Base-by-base conservation (phyloP, 805 yeast species). In the Starmerella asiatica region DNA sequence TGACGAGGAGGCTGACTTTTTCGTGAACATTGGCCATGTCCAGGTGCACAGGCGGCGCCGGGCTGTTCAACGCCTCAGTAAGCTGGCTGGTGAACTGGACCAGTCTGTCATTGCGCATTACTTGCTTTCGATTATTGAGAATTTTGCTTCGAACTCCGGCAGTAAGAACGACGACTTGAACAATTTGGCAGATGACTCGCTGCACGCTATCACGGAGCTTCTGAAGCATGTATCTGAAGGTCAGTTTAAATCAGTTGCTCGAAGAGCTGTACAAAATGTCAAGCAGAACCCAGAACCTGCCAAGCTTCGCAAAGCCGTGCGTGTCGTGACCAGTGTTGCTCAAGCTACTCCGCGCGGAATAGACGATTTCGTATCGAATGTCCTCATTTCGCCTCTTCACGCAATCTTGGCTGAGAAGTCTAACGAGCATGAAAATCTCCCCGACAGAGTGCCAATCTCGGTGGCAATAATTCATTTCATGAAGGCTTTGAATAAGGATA, bases 11-110 rank as follows among this genome's bases (percentile, higher is more conserved):
- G 79, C 84, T 3, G 77, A 83, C 57, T 80, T 83, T 54, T 83
- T 83, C 59, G 56, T 62, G 32, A 84, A 85, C 51, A 67, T 91
- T 35, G 70, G 69, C 44, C 95, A 88, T 57, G 75, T 88, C 28
- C 98, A 88, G 61, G 52, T 79, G 8, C 84, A 79, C 53, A 73
- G 93, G 61, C 78, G 95, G 51, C 85, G 80, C 57, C 70, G 85
- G 51, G 94, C 97, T 0, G 67, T 88, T 18, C 70, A 74, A 51
- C 69, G 80, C 43, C 59, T 86, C 21, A 52, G 50, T 2, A 42
- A 44, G 6, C 57, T 86, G 5, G 58, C 71, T 0, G 71, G 27
- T 2, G 36, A 38, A 33, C 31, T 49, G 1, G 46, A 34, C 16
- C 34, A 71, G 20, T 60, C 63, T 28, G 76, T 75, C 49, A 72